Evolutionary conservation across 2,329 filamentous ascomycete genomes (phyloP).

Genomic region (Aphanoascus verrucosus): DNA sequence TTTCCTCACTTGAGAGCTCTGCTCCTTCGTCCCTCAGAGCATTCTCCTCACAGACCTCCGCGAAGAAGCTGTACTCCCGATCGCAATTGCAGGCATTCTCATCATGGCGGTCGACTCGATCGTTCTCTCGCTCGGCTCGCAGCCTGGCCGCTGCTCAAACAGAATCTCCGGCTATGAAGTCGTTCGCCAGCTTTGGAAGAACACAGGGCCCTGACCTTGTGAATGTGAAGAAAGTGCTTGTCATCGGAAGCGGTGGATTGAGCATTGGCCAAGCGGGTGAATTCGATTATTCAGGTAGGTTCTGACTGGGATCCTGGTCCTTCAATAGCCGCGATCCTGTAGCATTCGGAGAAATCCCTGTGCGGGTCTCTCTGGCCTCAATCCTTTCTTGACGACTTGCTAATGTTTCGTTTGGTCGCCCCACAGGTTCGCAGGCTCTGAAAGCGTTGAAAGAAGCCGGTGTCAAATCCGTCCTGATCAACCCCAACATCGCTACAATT

Average conservation of each 20-base stretch:
- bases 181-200: constrained; percentile 79
- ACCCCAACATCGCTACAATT: constrained; percentile 97
- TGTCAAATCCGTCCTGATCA: constrained; percentile 83
- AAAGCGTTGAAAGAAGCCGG: constrained; percentile 95
- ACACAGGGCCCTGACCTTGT: constrained; percentile 70
- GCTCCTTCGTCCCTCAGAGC: constrained; percentile 29
- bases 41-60: constrained; percentile 29
- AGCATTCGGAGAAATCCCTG: neutral
- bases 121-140: constrained; percentile 33
- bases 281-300: constrained; percentile 93
- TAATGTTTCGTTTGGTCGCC: neutral
- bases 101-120: constrained; percentile 32
- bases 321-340: constrained; percentile 7
- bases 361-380: neutral
- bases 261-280: constrained; percentile 96
- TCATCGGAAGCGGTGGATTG: constrained; percentile 89
- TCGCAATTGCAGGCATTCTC: constrained; percentile 28
- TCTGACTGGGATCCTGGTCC: constrained; percentile 9
- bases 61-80: constrained; percentile 28
- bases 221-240: constrained; percentile 91
- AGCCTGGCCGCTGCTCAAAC: constrained; percentile 34
- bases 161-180: constrained; percentile 67
- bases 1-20: constrained; percentile 26
- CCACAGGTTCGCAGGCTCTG: constrained; percentile 77
- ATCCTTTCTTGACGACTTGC: neutral